Evolutionary conservation across 2,329 filamentous ascomycete species (phyloP).

Genomic region (Penicillium sp.): DNA sequence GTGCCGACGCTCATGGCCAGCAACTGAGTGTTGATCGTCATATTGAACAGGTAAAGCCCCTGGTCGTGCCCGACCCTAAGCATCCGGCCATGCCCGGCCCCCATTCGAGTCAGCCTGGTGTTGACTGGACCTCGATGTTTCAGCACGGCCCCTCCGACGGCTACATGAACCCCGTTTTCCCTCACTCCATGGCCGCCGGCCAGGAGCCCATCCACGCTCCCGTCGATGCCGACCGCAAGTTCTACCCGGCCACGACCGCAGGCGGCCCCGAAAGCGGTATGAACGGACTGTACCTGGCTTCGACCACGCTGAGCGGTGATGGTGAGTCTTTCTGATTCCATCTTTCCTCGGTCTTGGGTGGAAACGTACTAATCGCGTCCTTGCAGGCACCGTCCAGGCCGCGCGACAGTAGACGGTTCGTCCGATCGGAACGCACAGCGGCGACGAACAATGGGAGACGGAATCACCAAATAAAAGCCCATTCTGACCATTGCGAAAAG

Average conservation of each 20-base stretch:
- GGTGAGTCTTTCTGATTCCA: slow-evolving; percentile 32
- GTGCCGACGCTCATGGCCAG: slow-evolving; percentile 42
- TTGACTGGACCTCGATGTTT: slow-evolving; percentile 79
- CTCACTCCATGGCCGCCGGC: slow-evolving; percentile 65
- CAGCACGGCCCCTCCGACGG: slow-evolving; percentile 67
- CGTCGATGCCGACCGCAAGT: slow-evolving; percentile 55
- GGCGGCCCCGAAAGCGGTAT: slow-evolving; percentile 44
- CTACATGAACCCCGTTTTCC: slow-evolving; percentile 61
- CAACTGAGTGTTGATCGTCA: slow-evolving; percentile 46
- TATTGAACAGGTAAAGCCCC: slow-evolving; percentile 45
- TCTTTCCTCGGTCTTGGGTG: not conserved
- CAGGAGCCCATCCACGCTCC: slow-evolving; percentile 69
- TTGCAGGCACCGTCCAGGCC: slow-evolving; percentile 53
- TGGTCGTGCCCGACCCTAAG: slow-evolving; percentile 41
- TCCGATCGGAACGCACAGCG: slow-evolving; percentile 13
- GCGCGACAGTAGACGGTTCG: slow-evolving; percentile 58
- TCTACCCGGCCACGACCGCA: slow-evolving; percentile 49
- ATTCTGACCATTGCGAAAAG: slow-evolving; percentile 10
- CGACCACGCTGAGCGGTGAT: slow-evolving; percentile 47
- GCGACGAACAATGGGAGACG: not conserved
- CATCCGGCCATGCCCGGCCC: slow-evolving; percentile 58
- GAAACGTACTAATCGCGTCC: not conserved
- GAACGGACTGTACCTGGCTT: slow-evolving; percentile 49
- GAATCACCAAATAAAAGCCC: slow-evolving; percentile 4
- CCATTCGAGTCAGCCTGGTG: slow-evolving; percentile 57